These are phyloP conservation scores for Penicillium lividum DNA, from an alignment of 495 filamentous ascomycete species.

Conservation along the genomic window DNA sequence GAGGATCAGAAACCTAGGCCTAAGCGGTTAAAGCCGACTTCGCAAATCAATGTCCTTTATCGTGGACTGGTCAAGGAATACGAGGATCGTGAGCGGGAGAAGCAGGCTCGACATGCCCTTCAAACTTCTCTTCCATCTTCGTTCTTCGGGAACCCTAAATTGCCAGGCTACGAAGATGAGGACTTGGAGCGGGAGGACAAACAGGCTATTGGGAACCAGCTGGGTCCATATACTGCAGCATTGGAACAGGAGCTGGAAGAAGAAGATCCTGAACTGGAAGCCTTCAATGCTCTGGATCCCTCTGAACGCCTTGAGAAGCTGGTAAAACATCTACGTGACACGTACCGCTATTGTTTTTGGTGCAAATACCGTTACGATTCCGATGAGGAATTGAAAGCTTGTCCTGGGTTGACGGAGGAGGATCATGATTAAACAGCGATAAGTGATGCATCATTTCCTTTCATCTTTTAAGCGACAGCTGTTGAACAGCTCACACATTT, in stretches of 20 bases:
- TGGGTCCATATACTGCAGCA: slow-evolving; percentile 37
- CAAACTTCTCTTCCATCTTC: slow-evolving; percentile 60
- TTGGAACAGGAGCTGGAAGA: slow-evolving; percentile 74
- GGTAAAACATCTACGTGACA: slow-evolving; percentile 66
- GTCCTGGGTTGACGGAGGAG: slow-evolving; percentile 87
- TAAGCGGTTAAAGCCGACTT: slow-evolving; percentile 49
- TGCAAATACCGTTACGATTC: slow-evolving; percentile 81
- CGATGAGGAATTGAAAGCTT: slow-evolving; percentile 71
- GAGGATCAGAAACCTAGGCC: slow-evolving; percentile 9
- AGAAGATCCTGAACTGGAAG: slow-evolving; percentile 83
- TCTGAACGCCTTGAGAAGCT: slow-evolving; percentile 64
- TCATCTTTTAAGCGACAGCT: background rate
- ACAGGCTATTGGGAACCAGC: slow-evolving; percentile 49
- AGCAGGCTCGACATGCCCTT: slow-evolving; percentile 67
- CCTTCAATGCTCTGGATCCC: slow-evolving; percentile 68
- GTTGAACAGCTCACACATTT: background rate
- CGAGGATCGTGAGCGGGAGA: slow-evolving; percentile 68
- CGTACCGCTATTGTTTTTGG: slow-evolving; percentile 91
- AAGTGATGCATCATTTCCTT: background rate
- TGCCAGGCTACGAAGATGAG: slow-evolving; percentile 53
- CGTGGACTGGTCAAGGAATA: slow-evolving; percentile 69
- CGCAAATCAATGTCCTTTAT: slow-evolving; percentile 76
- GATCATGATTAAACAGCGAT: slow-evolving; percentile 70
- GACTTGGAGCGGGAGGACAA: slow-evolving; percentile 59
- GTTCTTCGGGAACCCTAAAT: slow-evolving; percentile 45